Evolutionary conservation across 2,329 filamentous ascomycete species (phyloP), one percentile per base, ranked within the genome.

Genomic region (Diaporthe citri): DNA sequence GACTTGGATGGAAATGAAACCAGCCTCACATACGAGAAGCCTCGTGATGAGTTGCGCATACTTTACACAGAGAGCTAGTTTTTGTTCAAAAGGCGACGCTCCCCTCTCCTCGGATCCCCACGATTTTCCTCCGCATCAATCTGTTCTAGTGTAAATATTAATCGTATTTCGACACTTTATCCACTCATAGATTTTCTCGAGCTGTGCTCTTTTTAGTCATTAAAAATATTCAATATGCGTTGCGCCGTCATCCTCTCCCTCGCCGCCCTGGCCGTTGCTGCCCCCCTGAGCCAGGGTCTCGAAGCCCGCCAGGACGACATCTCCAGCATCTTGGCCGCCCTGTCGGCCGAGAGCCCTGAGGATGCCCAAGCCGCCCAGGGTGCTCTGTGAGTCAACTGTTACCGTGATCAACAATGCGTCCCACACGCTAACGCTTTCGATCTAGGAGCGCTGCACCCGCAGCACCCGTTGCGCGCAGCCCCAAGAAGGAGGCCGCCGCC

Each of bases 221-320:
- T 1, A 34, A 15, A 66, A 36, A 15, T 17, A 39, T 0, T 51
- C 55, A 55, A 67, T 25, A 75, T 75, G 74, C 74, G 60, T 70
- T 73, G 60, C 60, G 56, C 67, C 55, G 62, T 73, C 20, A 60
- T 75, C 39, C n/a, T 72, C 46, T 62, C 70, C 8, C 46, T 75
- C 13, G 60, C 62, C 60, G 51, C 72, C 22, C 25, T 75, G 52
- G 74, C 74, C 8, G 28, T 73, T 46, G 74, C 74, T 46, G 74
- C 74, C 8, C 74, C 74, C 46, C 20, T 75, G 9, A 64, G 57
- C 70, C 70, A 56, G 36, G 56, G 25, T 7, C 28, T 71, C n/a
- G 69, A 72, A 7, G 69, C 73, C 12, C 73, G 67, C 25, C 67
- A 75, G 22, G 74, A 75, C 25, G 74, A 75, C 6, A 25, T 73